Evolutionary conservation across 108 stramenopile genomes (phyloP).

Genomic region (Nitzschia sp.): DNA sequence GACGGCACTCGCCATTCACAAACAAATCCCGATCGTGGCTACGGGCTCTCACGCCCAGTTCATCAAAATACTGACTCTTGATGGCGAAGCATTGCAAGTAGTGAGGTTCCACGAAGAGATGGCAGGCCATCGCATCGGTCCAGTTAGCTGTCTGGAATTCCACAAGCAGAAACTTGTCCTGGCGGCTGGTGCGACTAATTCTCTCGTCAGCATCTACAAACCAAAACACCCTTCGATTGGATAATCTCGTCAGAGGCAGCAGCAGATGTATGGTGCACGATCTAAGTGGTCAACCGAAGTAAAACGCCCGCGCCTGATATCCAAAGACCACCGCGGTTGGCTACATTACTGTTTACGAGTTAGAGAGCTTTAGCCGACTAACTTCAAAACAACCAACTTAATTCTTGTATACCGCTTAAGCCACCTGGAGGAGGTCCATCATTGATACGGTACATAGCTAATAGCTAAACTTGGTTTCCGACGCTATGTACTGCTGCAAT

Average conservation of each 20-base stretch:
- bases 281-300: neutral
- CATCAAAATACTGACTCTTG: constrained; percentile 87
- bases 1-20: constrained; percentile 93
- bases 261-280: no score
- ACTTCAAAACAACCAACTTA: no score
- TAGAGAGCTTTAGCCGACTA: no score
- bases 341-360: no score
- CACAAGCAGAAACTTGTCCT: constrained; percentile 90
- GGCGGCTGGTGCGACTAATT: constrained; percentile 92
- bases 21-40: constrained; percentile 86
- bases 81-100: constrained; percentile 88
- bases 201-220: constrained; percentile 45
- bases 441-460: no score
- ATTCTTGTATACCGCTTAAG: no score
- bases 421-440: no score
- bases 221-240: constrained; percentile 14
- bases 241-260: no score
- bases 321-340: no score
- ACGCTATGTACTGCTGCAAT: no score
- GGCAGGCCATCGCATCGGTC: constrained; percentile 91
- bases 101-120: constrained; percentile 90
- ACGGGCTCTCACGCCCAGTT: constrained; percentile 94
- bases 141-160: constrained; percentile 92
- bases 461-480: no score
- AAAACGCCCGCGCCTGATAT: neutral